Evolutionary conservation across 2,329 filamentous ascomycete genomes (phyloP), one percentile per base, ranked within the genome.

Genomic region (Zalaria obscura): DNA sequence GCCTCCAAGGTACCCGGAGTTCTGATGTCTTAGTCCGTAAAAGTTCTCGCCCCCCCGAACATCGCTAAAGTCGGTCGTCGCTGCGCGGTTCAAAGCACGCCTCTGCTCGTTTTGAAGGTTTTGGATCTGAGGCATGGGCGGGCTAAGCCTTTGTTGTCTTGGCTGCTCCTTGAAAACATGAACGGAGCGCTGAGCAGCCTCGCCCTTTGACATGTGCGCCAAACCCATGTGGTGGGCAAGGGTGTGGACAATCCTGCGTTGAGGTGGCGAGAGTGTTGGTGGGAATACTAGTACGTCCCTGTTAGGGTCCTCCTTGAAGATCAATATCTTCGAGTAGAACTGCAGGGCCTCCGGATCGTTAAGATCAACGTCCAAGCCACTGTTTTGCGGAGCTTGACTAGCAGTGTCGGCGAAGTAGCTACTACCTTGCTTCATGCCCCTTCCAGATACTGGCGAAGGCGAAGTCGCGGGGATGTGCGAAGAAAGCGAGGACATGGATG

Each of bases 1-100:
- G 56, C 65, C 65, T 8, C 88, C 83, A 32, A 96, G 69, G n/a
- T 88, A 87, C 27, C 73, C 75, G 8, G 83, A 84, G 27, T 81
- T 80, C 50, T 89, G 85, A 48, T 89, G 78, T 25, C 83, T 80
- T 45, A 94, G 73, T 2, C 82, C 75, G 49, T 87, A 89, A 49
- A 81, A 81, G 49, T 75, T 78, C 18, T 78, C 79, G 25, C 82
- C 80, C 47, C 81, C 82, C 41, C 83, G 75, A 40, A 83, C 77
- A 47, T 87, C 82, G 49, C 84, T 87, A 61, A 96, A 96, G 61
- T 96, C 91, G 50, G 93, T 94, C 2, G 91, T 96, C n/a, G 91
- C 91, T 10, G 91, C 88, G 47, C 91, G 81, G 65, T 87, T 94
- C 31, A 98, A 69, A 4, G 81, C 83, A 46, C 89, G 83, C 50